Percentiles rank a stretch among this genome's conserved stretches.
Conservation (phyloP, 192 early-diverging fungal genomes). For the Entomortierella chlamydospora region DNA sequence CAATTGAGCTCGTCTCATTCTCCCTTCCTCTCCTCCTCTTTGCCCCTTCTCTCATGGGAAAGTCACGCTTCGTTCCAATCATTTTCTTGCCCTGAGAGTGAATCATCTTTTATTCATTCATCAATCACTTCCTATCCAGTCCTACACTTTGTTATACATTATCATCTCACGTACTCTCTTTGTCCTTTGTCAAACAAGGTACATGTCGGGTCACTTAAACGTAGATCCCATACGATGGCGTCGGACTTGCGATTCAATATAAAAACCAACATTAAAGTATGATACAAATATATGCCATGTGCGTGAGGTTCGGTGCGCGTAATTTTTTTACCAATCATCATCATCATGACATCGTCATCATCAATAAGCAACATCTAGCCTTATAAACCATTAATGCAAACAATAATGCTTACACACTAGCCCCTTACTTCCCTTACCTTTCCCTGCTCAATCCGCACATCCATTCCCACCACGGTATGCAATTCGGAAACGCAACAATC, state of each 20-base stretch:
- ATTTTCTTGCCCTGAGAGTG: conserved; percentile 17
- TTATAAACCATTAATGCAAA: no score
- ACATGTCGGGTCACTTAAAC: no score
- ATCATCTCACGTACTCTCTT: no score
- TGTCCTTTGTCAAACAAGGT: no score
- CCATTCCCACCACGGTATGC: no score
- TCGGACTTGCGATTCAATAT: not conserved
- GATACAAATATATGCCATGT: conserved; percentile 8
- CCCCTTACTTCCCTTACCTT: no score
- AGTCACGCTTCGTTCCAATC: conserved; percentile 19
- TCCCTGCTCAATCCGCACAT: no score
- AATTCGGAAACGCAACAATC: no score
- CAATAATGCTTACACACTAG: no score
- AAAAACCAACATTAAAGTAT: not conserved
- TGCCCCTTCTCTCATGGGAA: conserved; percentile 24
- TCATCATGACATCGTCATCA: not conserved
- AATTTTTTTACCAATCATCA: not conserved
- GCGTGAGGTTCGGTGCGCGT: not conserved
- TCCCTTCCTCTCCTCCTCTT: not conserved
- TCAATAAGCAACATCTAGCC: not conserved
- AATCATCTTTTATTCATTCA: not conserved
- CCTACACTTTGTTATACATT: not conserved
- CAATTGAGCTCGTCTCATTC: not conserved
- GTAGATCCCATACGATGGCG: not conserved
- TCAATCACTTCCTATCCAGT: not conserved